Conservation (phyloP, 345 rosid genomes). For the Eucalyptus regnans region DNA sequence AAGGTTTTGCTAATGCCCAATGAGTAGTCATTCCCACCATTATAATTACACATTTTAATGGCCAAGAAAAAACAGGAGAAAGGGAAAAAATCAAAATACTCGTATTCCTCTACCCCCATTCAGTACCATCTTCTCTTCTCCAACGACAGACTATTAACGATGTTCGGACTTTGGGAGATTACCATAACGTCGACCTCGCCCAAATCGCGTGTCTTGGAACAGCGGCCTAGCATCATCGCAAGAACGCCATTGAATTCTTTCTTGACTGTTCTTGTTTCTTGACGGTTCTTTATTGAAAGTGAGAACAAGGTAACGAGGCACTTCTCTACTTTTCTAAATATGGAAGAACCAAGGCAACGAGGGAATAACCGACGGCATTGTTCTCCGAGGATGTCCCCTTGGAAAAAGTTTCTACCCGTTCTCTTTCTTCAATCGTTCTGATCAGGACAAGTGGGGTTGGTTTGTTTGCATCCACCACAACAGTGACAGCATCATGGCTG, state of each 20-base stretch:
- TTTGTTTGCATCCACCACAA: background rate
- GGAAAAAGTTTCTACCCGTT: rapidly evolving
- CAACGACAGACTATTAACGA: background rate
- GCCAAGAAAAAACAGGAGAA: background rate
- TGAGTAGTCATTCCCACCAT: background rate
- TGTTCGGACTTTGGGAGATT: background rate
- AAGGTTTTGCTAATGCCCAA: background rate
- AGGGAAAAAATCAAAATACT: background rate
- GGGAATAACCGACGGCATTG: background rate
- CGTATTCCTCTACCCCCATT: background rate
- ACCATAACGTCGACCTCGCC: background rate
- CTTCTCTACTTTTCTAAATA: background rate
- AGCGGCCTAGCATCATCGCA: background rate
- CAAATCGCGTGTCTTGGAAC: background rate
- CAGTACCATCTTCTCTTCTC: background rate
- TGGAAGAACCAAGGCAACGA: background rate
- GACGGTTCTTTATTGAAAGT: too few species aligned
- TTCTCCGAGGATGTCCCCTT: background rate
- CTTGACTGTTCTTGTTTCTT: background rate
- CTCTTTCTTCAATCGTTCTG: background rate
- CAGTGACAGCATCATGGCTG: background rate
- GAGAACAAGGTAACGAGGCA: background rate
- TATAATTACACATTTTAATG: background rate
- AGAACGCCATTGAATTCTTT: background rate
- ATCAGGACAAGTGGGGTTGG: background rate